A percentile compares a stretch with the other conserved stretches of the same genome.
phyloP scores from a whole-genome alignment of 2,329 filamentous ascomycete genomes.

The Ceratocystis colombiana region DNA sequence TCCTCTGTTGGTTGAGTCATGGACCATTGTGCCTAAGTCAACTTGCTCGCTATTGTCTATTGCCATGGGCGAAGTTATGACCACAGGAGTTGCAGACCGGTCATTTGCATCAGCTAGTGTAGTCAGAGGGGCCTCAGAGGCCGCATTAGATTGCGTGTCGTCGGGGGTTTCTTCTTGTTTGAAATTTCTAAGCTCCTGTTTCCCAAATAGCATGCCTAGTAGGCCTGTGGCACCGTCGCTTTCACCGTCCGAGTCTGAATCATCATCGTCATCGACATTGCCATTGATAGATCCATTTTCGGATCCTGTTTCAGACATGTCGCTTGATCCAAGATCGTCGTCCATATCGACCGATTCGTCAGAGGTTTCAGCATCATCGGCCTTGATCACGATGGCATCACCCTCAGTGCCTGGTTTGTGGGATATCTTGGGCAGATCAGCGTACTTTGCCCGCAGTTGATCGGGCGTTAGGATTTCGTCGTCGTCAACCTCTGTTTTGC shows the following conservation, averaged over 20 bases:
- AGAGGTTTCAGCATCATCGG: slow-evolving; percentile 29
- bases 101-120: background rate
- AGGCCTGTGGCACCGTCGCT: slow-evolving; percentile 40
- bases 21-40: slow-evolving; percentile 23
- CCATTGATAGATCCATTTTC: slow-evolving; percentile 37
- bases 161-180: slow-evolving; percentile 34
- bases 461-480: slow-evolving; percentile 60
- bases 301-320: slow-evolving; percentile 39
- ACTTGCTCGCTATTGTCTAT: slow-evolving; percentile 27
- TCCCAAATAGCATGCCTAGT: slow-evolving; percentile 49
- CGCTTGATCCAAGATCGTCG: slow-evolving; percentile 35
- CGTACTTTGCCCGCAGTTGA: slow-evolving; percentile 59
- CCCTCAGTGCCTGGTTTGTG: background rate
- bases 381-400: slow-evolving; percentile 25
- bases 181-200: slow-evolving; percentile 47
- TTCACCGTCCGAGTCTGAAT: slow-evolving; percentile 29
- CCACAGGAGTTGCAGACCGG: background rate
- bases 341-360: slow-evolving; percentile 39
- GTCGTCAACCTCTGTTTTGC: slow-evolving; percentile 43
- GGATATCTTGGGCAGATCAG: slow-evolving; percentile 45
- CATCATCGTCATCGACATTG: slow-evolving; percentile 33
- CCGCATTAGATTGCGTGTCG: slow-evolving; percentile 13
- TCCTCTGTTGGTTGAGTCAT: background rate
- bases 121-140: background rate
- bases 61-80: slow-evolving; percentile 6